A percentile compares a stretch with the other conserved stretches of the same genome.
phyloP scores from a whole-genome alignment of 352 stramenopile genomes.

The Phytophthora melonis region DNA sequence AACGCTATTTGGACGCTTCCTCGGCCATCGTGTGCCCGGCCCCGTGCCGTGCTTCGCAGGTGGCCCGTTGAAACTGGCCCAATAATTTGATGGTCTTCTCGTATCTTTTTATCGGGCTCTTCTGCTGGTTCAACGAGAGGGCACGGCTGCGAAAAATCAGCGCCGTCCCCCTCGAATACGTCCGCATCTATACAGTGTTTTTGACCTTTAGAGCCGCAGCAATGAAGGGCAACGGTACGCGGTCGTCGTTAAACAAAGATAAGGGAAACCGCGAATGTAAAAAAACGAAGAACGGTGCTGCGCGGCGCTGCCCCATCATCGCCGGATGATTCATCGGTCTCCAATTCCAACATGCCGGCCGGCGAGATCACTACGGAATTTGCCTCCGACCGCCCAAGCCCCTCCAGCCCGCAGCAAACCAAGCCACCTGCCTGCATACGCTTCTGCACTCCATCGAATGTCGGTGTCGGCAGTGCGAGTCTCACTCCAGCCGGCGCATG shows the following conservation, averaged over 20 bases:
- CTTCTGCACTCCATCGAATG: conserved; percentile 30
- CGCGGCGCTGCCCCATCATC: conserved; percentile 20
- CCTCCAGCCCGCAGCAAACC: conserved; percentile 4
- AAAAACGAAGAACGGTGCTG: conserved; percentile 24
- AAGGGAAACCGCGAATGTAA: conserved; percentile 1
- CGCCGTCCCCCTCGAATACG: conserved; percentile 2
- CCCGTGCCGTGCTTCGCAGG: not conserved
- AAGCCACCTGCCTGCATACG: not conserved
- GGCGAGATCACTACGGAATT: conserved; percentile 34
- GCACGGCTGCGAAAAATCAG: conserved; percentile 18
- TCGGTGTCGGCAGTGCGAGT: conserved; percentile 56
- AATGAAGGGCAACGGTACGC: conserved; percentile 19
- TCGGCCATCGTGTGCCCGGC: too few relatives aligned
- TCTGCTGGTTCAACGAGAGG: conserved; percentile 2
- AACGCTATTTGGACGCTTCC: not conserved
- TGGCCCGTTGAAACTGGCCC: conserved; percentile 18
- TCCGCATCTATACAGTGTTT: conserved; percentile 5
- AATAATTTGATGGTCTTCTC: conserved; percentile 31
- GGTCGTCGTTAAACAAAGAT: conserved; percentile 10
- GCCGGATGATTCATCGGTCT: not conserved
- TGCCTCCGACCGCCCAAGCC: conserved; percentile 31
- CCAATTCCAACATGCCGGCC: conserved; percentile 10
- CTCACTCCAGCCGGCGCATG: conserved; percentile 68
- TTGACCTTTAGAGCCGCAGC: too few relatives aligned
- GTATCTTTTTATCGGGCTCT: conserved; percentile 19